phyloP scores from a whole-genome alignment of 2,329 filamentous ascomycete genomes.

The Colletotrichum eremochloae region DNA sequence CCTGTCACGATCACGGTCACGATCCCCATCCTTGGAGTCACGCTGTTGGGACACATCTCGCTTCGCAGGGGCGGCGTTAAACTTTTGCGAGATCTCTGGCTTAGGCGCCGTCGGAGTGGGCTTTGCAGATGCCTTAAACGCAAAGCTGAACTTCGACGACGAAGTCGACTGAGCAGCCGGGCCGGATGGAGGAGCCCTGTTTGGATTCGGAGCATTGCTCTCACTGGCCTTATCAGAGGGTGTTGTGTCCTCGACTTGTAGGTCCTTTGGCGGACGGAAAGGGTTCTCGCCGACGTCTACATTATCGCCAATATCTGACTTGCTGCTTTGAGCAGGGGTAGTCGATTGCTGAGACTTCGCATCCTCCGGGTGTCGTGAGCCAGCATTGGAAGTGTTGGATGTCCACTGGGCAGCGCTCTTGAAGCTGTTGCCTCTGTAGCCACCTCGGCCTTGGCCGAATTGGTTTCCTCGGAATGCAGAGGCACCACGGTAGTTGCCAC shows the following conservation, averaged over 20 bases:
- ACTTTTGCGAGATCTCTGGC: constrained; percentile 75
- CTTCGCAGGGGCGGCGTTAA: constrained; percentile 73
- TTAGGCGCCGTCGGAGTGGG: constrained; percentile 69
- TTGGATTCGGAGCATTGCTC: constrained; percentile 66
- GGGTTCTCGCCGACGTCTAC: constrained; percentile 67
- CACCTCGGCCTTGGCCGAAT: constrained; percentile 63
- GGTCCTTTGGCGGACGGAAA: constrained; percentile 74
- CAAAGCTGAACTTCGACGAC: constrained; percentile 89
- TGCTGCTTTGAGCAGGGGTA: constrained; percentile 43
- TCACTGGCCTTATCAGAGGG: constrained; percentile 58
- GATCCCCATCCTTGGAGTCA: constrained; percentile 39
- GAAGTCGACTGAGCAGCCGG: constrained; percentile 61
- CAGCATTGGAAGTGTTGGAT: constrained; percentile 58
- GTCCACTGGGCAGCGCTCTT: constrained; percentile 78
- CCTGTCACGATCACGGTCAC: constrained; percentile 44
- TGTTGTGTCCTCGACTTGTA: constrained; percentile 72
- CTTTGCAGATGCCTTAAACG: constrained; percentile 83
- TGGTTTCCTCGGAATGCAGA: constrained; percentile 71
- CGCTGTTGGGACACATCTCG: constrained; percentile 55
- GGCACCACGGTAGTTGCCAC: constrained; percentile 62
- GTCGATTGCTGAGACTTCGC: constrained; percentile 48
- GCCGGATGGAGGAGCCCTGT: constrained; percentile 66
- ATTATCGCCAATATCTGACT: constrained; percentile 54
- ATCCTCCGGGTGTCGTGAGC: constrained; percentile 57
- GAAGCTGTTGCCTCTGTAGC: constrained; percentile 72